These are phyloP conservation scores for Symmetrospora coprosmae DNA, from an alignment of 768 basidiomycete genomes.

Conservation along the genomic window DNA sequence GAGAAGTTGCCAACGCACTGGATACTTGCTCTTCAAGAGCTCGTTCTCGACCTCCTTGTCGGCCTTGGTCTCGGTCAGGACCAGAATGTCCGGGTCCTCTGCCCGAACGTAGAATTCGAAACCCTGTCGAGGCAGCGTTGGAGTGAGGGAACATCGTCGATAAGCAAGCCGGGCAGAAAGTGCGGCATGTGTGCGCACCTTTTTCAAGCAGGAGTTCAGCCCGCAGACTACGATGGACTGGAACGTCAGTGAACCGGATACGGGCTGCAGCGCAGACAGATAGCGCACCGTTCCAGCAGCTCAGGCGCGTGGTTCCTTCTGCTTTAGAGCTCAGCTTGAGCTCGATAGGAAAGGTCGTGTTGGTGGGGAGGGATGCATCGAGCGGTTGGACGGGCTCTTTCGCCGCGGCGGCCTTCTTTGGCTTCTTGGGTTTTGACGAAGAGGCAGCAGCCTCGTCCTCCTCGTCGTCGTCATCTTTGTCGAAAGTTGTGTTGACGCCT, in stretches of 20 bases:
- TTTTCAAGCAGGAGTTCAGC: slow-evolving; percentile 58
- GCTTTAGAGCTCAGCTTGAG: slow-evolving; percentile 16
- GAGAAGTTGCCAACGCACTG: neutral
- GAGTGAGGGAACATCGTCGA: neutral
- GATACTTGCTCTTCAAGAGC: slow-evolving; percentile 7
- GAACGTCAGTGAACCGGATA: neutral
- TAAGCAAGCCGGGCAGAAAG: too few species aligned
- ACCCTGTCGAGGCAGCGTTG: slow-evolving; percentile 44
- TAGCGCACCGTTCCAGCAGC: slow-evolving; percentile 3
- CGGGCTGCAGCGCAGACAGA: neutral
- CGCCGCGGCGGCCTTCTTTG: slow-evolving; percentile 24
- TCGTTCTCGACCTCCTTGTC: slow-evolving; percentile 29
- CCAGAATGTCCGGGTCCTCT: slow-evolving; percentile 69
- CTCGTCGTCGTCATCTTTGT: slow-evolving; percentile 13
- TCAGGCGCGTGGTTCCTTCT: slow-evolving; percentile 10
- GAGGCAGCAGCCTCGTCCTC: neutral
- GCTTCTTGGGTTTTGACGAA: slow-evolving; percentile 6
- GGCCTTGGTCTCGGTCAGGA: slow-evolving; percentile 77
- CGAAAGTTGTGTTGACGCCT: neutral
- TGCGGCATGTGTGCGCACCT: slow-evolving; percentile 46
- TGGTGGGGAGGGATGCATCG: slow-evolving; percentile 25
- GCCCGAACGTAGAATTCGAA: slow-evolving; percentile 70
- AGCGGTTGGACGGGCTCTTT: slow-evolving; percentile 30
- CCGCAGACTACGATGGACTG: slow-evolving; percentile 48
- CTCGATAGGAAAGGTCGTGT: slow-evolving; percentile 27